Conservation (phyloP, 2,329 filamentous ascomycete genomes). For the Nigrospora sphaerica region DNA sequence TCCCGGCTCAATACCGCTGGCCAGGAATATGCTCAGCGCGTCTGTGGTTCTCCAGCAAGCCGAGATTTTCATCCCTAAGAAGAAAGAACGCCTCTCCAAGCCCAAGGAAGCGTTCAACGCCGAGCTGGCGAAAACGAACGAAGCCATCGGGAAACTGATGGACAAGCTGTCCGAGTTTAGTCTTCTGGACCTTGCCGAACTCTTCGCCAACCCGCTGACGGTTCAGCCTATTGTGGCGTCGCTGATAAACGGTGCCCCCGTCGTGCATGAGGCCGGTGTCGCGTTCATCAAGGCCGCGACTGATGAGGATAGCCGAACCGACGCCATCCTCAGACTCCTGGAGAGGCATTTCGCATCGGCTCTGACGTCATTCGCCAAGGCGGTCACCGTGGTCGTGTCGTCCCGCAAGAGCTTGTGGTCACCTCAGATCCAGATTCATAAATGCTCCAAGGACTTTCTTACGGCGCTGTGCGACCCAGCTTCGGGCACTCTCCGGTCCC, state of each 20-base stretch:
- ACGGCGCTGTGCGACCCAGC: constrained; percentile 48
- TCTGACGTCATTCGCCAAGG: constrained; percentile 35
- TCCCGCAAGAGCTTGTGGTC: constrained; percentile 42
- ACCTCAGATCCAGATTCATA: constrained; percentile 49
- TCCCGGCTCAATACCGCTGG: constrained; percentile 62
- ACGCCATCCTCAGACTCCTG: constrained; percentile 41
- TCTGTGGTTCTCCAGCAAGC: constrained; percentile 65
- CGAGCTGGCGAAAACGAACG: constrained; percentile 49
- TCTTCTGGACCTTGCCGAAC: constrained; percentile 56
- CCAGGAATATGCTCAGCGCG: constrained; percentile 64
- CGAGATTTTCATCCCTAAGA: constrained; percentile 60
- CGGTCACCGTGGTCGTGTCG: constrained; percentile 14
- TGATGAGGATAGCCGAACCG: constrained; percentile 48
- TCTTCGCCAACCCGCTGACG: constrained; percentile 62
- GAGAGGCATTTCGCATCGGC: constrained; percentile 35
- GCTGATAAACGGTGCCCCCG: constrained; percentile 73
- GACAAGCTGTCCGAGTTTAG: constrained; percentile 74
- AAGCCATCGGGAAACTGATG: constrained; percentile 65
- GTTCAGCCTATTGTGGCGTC: constrained; percentile 71
- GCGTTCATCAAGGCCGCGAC: constrained; percentile 80
- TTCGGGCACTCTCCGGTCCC: constrained; percentile 48
- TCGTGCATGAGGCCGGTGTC: constrained; percentile 72
- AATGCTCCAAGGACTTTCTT: constrained; percentile 50
- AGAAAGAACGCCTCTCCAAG: constrained; percentile 32
- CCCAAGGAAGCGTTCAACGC: constrained; percentile 68